Evolutionary conservation across 2,329 filamentous ascomycete genomes (phyloP), one percentile per base, ranked within the genome.

Genomic region (Alternaria sp.): DNA sequence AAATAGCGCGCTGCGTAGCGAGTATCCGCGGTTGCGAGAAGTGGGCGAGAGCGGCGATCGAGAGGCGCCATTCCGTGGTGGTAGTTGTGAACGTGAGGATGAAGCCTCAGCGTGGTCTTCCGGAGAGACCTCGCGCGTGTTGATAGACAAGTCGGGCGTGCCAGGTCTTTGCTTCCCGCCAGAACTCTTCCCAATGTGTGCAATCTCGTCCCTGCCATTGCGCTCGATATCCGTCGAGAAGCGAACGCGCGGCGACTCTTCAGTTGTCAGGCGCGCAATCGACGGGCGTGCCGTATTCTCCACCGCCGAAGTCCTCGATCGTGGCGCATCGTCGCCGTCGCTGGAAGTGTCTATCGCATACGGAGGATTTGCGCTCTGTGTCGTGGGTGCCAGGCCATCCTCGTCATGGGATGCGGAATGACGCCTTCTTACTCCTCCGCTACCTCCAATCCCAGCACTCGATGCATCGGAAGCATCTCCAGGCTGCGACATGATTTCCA

Each of bases 1-100:
- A 61, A 84, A 83, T 3, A 85, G 68, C 2, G 81, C 77, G 59
- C 81, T 82, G 15, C 83, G 80, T 28, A 84, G 70, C 25, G 83
- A 84, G 59, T 83, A 77, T 9, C 82, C 83, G 64, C 83, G 77
- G 58, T 69, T 76, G 26, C 82, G 74, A 15, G 69, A 69, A n/a
- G 70, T 69, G 1, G 80, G 77, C 1, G 80, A 81, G 6, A 81
- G 61, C 9, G 77, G 78, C 12, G 76, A 77, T 9, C 59, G 69
- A 52, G 64, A 65, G 15, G 59, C 57, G 15, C 65, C 26, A 61
- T 57, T 68, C 15, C 63, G 64, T 28, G 70, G 74, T 12, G 74
- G 72, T 2, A 67, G 54, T 28, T 74, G 72, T 5, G 68, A 47
- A 15, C 44, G 59, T 6, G 69, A 62, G 13, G 70, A 64, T 19